A percentile compares a stretch with the other conserved stretches of the same genome.
Conservation (phyloP, 192 early-diverging fungal genomes). For the Fimicolochytrium jonesii region DNA sequence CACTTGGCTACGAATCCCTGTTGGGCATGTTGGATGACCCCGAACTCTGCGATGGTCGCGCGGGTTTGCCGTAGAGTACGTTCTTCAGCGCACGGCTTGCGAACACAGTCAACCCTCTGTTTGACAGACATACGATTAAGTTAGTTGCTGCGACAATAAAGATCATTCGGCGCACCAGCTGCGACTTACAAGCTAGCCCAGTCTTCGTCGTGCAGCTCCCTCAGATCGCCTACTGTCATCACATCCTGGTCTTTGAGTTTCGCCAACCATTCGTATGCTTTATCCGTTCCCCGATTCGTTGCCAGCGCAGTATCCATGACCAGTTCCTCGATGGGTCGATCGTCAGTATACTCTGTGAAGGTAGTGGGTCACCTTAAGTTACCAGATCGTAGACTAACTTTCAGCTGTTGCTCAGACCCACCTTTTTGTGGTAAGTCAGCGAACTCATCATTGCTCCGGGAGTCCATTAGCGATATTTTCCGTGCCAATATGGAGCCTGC, state of each 20-base stretch:
- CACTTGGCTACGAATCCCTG: slow-evolving; percentile 6
- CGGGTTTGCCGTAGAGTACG: slow-evolving; percentile 37
- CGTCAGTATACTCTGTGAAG: slow-evolving; percentile 45
- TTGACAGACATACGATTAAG: background rate
- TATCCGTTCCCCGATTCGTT: slow-evolving; percentile 63
- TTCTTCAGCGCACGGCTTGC: slow-evolving; percentile 43
- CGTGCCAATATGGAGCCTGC: slow-evolving; percentile 3
- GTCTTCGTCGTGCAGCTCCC: slow-evolving; percentile 68
- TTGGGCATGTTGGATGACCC: too few species aligned
- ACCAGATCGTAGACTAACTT: too few species aligned
- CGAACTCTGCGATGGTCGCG: too few species aligned
- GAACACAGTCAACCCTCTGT: slow-evolving; percentile 43
- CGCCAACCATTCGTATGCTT: slow-evolving; percentile 65
- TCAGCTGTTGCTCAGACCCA: background rate
- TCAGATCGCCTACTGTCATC: slow-evolving; percentile 73
- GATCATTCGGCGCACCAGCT: background rate
- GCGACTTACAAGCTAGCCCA: slow-evolving; percentile 55
- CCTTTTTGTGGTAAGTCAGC: slow-evolving; percentile 38
- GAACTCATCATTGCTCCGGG: slow-evolving; percentile 21
- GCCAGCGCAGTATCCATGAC: slow-evolving; percentile 65
- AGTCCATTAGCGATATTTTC: slow-evolving; percentile 29
- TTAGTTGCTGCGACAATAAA: background rate
- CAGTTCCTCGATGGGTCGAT: slow-evolving; percentile 63
- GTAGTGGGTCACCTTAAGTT: too few species aligned
- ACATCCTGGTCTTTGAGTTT: slow-evolving; percentile 70